These are phyloP conservation scores for Ophiostoma piceae DNA, from an alignment of 2,329 filamentous ascomycete genomes.

Conservation along the genomic window DNA sequence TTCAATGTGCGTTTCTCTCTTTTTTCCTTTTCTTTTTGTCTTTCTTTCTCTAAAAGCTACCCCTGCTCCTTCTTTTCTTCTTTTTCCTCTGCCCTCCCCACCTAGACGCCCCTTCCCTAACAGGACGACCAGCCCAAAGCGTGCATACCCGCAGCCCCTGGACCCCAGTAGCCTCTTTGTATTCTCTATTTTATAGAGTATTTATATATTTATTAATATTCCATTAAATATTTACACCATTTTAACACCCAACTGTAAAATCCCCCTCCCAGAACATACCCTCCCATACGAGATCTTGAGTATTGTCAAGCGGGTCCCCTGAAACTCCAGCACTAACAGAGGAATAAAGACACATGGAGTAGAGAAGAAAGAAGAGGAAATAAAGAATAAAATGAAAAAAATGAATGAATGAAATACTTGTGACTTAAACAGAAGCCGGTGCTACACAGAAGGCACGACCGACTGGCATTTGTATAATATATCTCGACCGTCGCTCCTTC, in stretches of 20 bases:
- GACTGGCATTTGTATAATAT: conserved; percentile 10
- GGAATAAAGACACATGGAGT: neutral
- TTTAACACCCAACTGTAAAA: neutral
- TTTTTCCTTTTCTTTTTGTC: neutral
- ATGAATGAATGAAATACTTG: neutral
- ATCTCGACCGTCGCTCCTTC: conserved; percentile 6
- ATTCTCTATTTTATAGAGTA: conserved; percentile 11
- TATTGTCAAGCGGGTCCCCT: conserved; percentile 22
- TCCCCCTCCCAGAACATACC: neutral
- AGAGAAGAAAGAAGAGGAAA: neutral
- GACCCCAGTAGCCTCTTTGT: conserved; percentile 5
- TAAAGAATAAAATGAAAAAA: neutral
- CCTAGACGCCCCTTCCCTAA: conserved; percentile 1
- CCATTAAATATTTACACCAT: neutral
- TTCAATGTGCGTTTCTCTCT: neutral
- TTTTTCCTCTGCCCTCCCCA: neutral
- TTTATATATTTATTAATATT: neutral
- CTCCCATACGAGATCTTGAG: conserved; percentile 16
- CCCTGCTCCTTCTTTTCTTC: neutral
- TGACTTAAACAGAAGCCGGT: neutral
- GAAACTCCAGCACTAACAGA: conserved; percentile 14
- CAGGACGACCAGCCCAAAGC: neutral
- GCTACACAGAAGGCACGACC: neutral
- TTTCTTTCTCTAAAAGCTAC: neutral
- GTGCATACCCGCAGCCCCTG: conserved; percentile 1